Evolutionary conservation across 192 early-diverging fungal genomes (phyloP).

Genomic region (Coemansia sp.): DNA sequence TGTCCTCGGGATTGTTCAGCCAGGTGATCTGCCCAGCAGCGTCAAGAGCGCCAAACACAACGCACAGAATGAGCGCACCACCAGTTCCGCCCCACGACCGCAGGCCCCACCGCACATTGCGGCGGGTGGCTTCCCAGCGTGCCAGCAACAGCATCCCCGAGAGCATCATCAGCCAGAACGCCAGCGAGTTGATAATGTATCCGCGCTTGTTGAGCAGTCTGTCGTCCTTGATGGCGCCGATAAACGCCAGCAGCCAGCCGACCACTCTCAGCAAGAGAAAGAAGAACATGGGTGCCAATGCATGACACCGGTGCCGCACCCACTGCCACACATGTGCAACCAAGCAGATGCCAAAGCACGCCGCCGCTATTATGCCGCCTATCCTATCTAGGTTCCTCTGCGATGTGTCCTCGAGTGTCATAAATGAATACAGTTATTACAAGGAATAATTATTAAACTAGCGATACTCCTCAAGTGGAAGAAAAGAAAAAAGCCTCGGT

Average conservation of each 20-base stretch:
- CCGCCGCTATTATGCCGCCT: conserved; percentile 48
- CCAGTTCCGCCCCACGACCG: conserved; percentile 33
- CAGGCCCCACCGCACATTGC: conserved; percentile 26
- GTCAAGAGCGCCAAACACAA: conserved; percentile 45
- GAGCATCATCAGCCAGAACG: conserved; percentile 48
- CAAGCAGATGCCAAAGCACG: conserved; percentile 32
- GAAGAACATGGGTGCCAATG: conserved; percentile 23
- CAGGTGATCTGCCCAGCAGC: conserved; percentile 51
- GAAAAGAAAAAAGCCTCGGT: conserved; percentile 8
- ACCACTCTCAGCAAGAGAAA: conserved; percentile 41
- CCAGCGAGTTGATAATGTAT: conserved; percentile 40
- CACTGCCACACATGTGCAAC: conserved; percentile 42
- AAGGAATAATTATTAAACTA: conserved; percentile 2
- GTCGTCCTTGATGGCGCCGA: conserved; percentile 37
- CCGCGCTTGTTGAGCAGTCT: conserved; percentile 42
- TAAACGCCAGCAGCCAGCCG: conserved; percentile 49
- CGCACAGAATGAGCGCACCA: conserved; percentile 20
- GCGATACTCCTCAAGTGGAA: not conserved
- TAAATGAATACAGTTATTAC: conserved; percentile 11
- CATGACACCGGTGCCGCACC: conserved; percentile 37
- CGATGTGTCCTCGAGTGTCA: conserved; percentile 32
- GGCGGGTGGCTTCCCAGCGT: conserved; percentile 40
- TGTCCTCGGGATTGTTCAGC: conserved; percentile 42
- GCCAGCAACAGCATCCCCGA: conserved; percentile 29
- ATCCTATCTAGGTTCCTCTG: conserved; percentile 45